phyloP scores from a whole-genome alignment of 768 basidiomycete genomes.

The Lactifluus hygrophoroides region DNA sequence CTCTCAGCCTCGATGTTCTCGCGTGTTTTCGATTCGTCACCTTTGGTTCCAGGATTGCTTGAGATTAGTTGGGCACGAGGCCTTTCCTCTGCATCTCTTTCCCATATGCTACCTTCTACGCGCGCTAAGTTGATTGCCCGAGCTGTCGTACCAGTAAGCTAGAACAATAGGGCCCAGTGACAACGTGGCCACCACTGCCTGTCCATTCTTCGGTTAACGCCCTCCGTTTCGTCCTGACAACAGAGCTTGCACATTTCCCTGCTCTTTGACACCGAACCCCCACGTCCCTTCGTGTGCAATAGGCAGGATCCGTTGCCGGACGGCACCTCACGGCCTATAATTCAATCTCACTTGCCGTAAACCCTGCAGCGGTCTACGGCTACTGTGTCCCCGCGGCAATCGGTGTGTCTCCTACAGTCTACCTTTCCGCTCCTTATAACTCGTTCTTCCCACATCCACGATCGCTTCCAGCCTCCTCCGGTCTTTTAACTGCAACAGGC shows the following conservation, averaged over 20 bases:
- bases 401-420: constrained; percentile 1
- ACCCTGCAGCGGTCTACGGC: constrained; percentile 14
- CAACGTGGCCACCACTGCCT: constrained; percentile 15
- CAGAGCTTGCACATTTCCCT: neutral
- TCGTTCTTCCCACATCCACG: constrained; percentile 12
- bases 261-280: constrained; percentile 12
- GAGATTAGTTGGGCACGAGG: constrained; percentile 14
- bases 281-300: constrained; percentile 16
- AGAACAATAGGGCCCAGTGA: constrained; percentile 18
- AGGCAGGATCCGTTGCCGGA: constrained; percentile 19
- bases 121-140: constrained; percentile 15
- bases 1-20: constrained; percentile 24
- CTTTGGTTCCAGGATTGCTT: constrained; percentile 9
- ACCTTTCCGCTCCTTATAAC: constrained; percentile 5
- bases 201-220: constrained; percentile 17
- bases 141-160: constrained; percentile 12
- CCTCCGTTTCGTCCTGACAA: constrained; percentile 15
- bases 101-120: constrained; percentile 18
- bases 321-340: constrained; percentile 5
- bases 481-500: constrained; percentile 7
- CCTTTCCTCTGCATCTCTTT: constrained; percentile 15
- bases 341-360: constrained; percentile 19
- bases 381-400: constrained; percentile 18
- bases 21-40: constrained; percentile 23
- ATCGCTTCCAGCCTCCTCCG: constrained; percentile 7